Conservation (phyloP, 140 eudicot genomes). For the Artemisia princeps region DNA sequence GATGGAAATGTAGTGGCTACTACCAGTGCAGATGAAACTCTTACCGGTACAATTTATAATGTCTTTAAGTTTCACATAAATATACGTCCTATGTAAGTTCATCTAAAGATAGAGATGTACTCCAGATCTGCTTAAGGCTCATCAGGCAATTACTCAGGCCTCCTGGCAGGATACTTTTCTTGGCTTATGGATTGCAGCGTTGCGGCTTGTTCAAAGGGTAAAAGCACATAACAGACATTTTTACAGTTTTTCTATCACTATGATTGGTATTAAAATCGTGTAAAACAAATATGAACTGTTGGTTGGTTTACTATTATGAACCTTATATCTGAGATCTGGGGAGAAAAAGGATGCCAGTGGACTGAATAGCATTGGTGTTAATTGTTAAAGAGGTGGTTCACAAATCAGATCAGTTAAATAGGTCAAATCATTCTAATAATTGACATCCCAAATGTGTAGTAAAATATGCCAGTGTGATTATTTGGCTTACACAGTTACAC, state of each 20-base stretch:
- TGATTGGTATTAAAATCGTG: neutral
- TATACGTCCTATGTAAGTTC: constrained; percentile 6
- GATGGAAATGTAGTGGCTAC: constrained; percentile 63
- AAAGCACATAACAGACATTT: constrained; percentile 1
- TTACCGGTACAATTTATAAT: constrained; percentile 41
- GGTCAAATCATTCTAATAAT: neutral
- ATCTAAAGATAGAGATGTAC: constrained; percentile 15
- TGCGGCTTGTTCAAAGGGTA: constrained; percentile 95
- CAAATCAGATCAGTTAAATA: neutral
- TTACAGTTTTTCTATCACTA: neutral
- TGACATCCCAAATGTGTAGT: constrained; percentile 1
- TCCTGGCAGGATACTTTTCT: constrained; percentile 87
- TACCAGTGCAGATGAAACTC: constrained; percentile 83
- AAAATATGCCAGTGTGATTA: constrained; percentile 2
- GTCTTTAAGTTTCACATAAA: neutral
- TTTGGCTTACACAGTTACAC: neutral
- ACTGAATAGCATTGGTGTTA: neutral
- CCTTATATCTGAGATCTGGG: neutral
- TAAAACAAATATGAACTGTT: neutral
- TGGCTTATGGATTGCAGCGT: constrained; percentile 79
- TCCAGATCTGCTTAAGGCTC: constrained; percentile 73
- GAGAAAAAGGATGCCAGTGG: neutral
- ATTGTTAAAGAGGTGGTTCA: neutral
- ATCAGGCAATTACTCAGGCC: constrained; percentile 68
- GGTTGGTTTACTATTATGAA: neutral